These are phyloP conservation scores for Pichia sp. DNA, from an alignment of 1,139 yeast genomes.

Conservation along the genomic window DNA sequence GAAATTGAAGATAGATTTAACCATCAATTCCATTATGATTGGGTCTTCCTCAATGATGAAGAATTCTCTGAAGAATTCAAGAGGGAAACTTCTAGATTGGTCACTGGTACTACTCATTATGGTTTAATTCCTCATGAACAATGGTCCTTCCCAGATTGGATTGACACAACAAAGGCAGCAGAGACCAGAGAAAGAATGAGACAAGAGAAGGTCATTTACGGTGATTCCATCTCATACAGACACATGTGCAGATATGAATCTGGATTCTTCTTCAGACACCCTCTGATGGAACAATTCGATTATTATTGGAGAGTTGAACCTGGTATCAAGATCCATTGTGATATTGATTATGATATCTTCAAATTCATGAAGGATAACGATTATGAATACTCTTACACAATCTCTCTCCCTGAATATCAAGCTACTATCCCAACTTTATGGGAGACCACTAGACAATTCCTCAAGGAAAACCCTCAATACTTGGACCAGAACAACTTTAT, in stretches of 20 bases:
- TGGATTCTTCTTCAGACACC: slow-evolving; percentile 83
- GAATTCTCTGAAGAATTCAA: slow-evolving; percentile 42
- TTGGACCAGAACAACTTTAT: slow-evolving; percentile 60
- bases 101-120: slow-evolving; percentile 44
- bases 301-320: slow-evolving; percentile 97
- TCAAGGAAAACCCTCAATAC: slow-evolving; percentile 57
- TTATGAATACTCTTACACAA: slow-evolving; percentile 71
- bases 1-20: slow-evolving; percentile 69
- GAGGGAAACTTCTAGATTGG: slow-evolving; percentile 31
- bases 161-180: slow-evolving; percentile 55
- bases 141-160: slow-evolving; percentile 60
- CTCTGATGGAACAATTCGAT: slow-evolving; percentile 61
- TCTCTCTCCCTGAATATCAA: slow-evolving; percentile 75
- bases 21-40: slow-evolving; percentile 59
- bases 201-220: slow-evolving; percentile 43
- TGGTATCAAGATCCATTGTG: slow-evolving; percentile 69
- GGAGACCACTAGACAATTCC: slow-evolving; percentile 66
- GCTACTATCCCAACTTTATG: slow-evolving; percentile 79
- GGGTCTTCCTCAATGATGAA: slow-evolving; percentile 63
- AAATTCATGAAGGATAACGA: slow-evolving; percentile 70
- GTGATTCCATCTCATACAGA: slow-evolving; percentile 52
- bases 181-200: slow-evolving; percentile 42
- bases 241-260: slow-evolving; percentile 92
- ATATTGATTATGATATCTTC: slow-evolving; percentile 75
- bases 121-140: slow-evolving; percentile 44